phyloP scores from a whole-genome alignment of 495 filamentous ascomycete genomes.

The Hypoxylon lienhwacheense region DNA sequence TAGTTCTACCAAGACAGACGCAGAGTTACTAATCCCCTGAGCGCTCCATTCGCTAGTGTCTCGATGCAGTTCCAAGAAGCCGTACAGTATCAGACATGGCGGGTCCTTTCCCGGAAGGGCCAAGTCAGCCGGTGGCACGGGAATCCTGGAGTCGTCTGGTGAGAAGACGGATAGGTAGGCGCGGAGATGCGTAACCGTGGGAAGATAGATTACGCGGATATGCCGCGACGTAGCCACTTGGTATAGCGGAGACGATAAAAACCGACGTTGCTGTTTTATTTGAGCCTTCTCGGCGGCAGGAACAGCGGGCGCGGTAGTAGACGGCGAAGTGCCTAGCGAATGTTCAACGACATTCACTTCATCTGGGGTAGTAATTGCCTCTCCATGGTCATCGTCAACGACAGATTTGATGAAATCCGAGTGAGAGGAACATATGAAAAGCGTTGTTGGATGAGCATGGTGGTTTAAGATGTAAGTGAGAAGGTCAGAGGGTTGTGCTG shows the following conservation, averaged over 20 bases:
- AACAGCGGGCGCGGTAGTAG: background rate
- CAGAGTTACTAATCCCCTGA: constrained; percentile 73
- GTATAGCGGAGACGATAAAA: constrained; percentile 67
- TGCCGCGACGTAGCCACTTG: constrained; percentile 67
- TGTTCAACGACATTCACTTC: background rate
- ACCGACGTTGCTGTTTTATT: constrained; percentile 22
- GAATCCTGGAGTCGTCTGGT: constrained; percentile 28
- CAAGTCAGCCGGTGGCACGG: constrained; percentile 28
- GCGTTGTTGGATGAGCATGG: constrained; percentile 56
- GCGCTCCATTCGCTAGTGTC: constrained; percentile 78
- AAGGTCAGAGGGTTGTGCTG: constrained; percentile 59
- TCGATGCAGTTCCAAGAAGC: constrained; percentile 68
- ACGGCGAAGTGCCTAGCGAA: background rate
- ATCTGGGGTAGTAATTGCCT: background rate
- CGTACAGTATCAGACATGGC: constrained; percentile 62
- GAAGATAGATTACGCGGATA: constrained; percentile 69
- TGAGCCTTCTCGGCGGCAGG: constrained; percentile 5
- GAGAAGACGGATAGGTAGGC: constrained; percentile 67
- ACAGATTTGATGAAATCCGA: constrained; percentile 61
- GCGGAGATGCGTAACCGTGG: constrained; percentile 73
- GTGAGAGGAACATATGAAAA: constrained; percentile 72
- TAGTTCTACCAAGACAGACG: constrained; percentile 68
- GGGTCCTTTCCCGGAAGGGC: background rate
- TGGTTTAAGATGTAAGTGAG: constrained; percentile 63
- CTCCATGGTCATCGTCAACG: constrained; percentile 36